Evolutionary conservation across 352 stramenopile species (phyloP), one percentile per base, ranked within the genome.

Genomic region (Chrysophaeum taylorii): DNA sequence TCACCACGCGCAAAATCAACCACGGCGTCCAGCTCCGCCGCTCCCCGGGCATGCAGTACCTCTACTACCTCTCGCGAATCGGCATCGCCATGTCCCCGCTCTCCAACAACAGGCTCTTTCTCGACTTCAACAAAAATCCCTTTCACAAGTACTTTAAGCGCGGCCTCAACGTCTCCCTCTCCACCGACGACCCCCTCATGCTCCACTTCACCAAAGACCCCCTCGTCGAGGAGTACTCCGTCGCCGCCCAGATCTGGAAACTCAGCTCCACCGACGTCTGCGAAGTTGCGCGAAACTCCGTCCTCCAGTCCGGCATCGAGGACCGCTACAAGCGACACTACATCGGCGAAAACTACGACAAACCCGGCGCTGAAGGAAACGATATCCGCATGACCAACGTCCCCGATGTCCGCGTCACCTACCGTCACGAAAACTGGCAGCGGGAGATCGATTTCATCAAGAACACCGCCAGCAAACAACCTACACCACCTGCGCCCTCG

Each of bases 131-230:
- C 60, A 89, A 90, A 69, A 96, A 95, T 75, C 92, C 92, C 35
- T 96, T 97, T 75, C 87, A 87, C n/a, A 89, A 85, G 61, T 97
- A 94, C 76, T 96, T 98, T 75, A 88, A 87, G 36, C 85, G 94
- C 42, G 95, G 95, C 21, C 78, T 98, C 57, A 98, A 99, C 78
- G 93, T 98, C 25, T 97, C 93, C 16, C 78, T 99, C 33, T 97
- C 90, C 52, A 98, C 95, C 18, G 95, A 99, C 73, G 94, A 99
- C 79, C 95, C 95, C 14, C 82, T 98, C 31, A 87, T 98, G 79
- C 92, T 99, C 39, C 95, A 99, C 78, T 97, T 98, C 85, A 97
- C 92, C 16, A 97, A 98, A 75, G 94, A 98, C 77, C 85, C 95
- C 31, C 78, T 98, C 36, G 78, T 99, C 21, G 95, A 99, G 82